These are phyloP conservation scores for Dillenia suffruticosa DNA, from an alignment of 164 flowering plant species.

Conservation along the genomic window DNA sequence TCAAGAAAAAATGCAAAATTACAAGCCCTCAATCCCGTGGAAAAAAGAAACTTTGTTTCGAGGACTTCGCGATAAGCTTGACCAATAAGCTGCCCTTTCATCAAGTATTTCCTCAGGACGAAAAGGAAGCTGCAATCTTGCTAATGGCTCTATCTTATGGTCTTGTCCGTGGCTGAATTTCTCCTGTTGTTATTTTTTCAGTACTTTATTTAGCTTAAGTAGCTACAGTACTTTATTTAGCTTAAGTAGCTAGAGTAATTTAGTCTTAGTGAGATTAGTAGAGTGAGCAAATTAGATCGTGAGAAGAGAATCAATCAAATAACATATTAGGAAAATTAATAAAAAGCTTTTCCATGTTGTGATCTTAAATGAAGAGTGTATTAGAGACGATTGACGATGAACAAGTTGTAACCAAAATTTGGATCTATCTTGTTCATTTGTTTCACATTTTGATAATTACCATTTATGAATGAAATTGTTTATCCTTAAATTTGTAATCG, in stretches of 20 bases:
- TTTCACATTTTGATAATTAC: neutral
- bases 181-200: neutral
- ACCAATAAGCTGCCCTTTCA: conserved; percentile 52
- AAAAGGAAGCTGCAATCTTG: conserved; percentile 88
- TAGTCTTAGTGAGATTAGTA: neutral
- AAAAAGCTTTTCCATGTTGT: neutral
- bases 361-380: neutral
- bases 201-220: neutral
- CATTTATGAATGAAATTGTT: neutral
- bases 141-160: conserved; percentile 92
- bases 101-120: conserved; percentile 81
- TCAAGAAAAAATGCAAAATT: conserved; percentile 51
- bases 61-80: conserved; percentile 52
- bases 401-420: conserved; percentile 13
- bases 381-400: conserved; percentile 2
- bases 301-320: conserved; percentile 6
- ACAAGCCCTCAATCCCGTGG: conserved; percentile 4
- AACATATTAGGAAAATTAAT: neutral
- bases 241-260: conserved; percentile 1
- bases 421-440: conserved; percentile 11
- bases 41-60: conserved; percentile 43
- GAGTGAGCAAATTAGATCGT: neutral
- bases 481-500: too few species aligned
- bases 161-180: conserved; percentile 53
- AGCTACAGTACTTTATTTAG: conserved; percentile 1